Evolutionary conservation across 768 basidiomycete genomes (phyloP), one percentile per base, ranked within the genome.

Genomic region (Chlorophyllum brunneum): DNA sequence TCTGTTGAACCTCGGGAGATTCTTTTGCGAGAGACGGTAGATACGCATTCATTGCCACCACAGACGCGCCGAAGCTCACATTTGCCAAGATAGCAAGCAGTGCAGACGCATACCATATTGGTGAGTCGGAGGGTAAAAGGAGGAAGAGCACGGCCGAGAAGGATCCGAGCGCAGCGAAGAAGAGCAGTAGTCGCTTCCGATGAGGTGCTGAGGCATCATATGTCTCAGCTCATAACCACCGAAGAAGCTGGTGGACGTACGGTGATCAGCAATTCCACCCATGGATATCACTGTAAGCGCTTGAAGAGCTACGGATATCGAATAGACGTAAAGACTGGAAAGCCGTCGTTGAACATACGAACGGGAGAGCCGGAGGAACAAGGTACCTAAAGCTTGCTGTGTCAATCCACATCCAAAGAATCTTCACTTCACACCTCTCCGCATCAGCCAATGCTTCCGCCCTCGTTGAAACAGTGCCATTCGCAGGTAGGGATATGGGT

Each of bases 281-380:
- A 97, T 89, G 4, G 95, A 94, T 50, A 99, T 93, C 33, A 99
- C 93, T 0, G 87, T 91, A n/a, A 98, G 61, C 0, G 94, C 95
- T 64, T 98, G 95, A 0, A 95, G 67, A 0, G 87, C 86, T 1
- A 98, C 95, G 0, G 90, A 92, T 11, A 84, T 72, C 0, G 95
- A 97, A 66, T 92, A 89, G 26, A 86, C 79, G 63, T 95, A 94
- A 30, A 99, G 73, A 60, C 93, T 95, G 60, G 2, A 45, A 23
- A 23, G 8, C 20, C 5, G 44, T 0, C 3, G 15, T 3, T 13
- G 4, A 27, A 24, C n/a, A n/a, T 10, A 20, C 24, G 20, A 2
- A 7, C 9, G n/a, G 1, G 29, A 48, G 13, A 5, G 24, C 22
- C 10, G 31, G n/a, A 38, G 6, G 40, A 13, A 15, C 7, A 29